Percentiles rank a stretch among this genome's conserved stretches.
Conservation (phyloP, 2,329 filamentous ascomycete species). For the Pseudocercospora ulei region DNA sequence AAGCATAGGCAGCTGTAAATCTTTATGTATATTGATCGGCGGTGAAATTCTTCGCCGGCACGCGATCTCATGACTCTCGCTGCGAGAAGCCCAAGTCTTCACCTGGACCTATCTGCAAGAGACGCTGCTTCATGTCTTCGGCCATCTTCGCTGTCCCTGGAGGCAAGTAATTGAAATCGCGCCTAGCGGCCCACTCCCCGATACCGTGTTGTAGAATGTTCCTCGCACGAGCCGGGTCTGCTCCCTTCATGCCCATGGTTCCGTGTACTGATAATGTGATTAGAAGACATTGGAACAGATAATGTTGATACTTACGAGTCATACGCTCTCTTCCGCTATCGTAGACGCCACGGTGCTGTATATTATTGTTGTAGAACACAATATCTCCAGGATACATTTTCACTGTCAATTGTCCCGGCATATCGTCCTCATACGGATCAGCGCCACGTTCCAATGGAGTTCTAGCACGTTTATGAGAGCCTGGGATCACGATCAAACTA, state of each 20-base stretch:
- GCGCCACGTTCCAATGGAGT: conserved; percentile 61
- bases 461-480: conserved; percentile 60
- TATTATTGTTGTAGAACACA: conserved; percentile 86
- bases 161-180: conserved; percentile 47
- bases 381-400: conserved; percentile 62
- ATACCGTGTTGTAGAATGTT: conserved; percentile 70
- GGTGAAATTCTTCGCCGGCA: not conserved
- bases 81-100: conserved; percentile 57
- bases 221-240: conserved; percentile 50
- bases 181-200: conserved; percentile 53
- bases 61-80: conserved; percentile 41
- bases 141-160: conserved; percentile 42
- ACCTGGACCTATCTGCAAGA: conserved; percentile 53
- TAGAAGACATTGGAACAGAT: no score
- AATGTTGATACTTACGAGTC: conserved; percentile 42
- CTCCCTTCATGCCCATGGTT: conserved; percentile 54
- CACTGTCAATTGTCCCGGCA: conserved; percentile 59
- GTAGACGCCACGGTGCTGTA: conserved; percentile 65
- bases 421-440: conserved; percentile 50
- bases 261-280: conserved; percentile 48
- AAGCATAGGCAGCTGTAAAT: no score
- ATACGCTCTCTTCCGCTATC: conserved; percentile 50
- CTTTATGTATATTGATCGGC: no score
- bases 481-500: conserved; percentile 65
- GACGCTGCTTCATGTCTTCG: conserved; percentile 53